These are phyloP conservation scores for Aphanomyces astaci DNA, from an alignment of 352 stramenopile genomes.

Conservation along the genomic window DNA sequence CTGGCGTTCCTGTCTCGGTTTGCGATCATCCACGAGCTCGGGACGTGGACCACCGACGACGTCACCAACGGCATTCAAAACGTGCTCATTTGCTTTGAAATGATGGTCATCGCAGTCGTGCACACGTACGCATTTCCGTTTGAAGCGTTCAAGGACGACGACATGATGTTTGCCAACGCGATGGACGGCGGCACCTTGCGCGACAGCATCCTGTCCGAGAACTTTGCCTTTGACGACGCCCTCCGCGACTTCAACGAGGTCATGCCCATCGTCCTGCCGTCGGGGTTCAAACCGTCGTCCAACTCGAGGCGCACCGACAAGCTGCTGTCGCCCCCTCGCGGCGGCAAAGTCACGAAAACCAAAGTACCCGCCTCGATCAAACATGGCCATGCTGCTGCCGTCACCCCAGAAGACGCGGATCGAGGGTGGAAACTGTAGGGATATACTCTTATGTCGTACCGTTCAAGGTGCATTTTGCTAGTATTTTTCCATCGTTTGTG, in stretches of 20 bases:
- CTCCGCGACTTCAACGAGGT: conserved; percentile 90
- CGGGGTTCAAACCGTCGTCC: conserved; percentile 53
- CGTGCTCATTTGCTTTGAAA: conserved; percentile 98
- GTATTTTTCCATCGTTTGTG: no score
- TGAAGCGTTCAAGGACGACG: conserved; percentile 53
- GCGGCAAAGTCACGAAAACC: conserved; percentile 11
- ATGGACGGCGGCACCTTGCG: conserved; percentile 43
- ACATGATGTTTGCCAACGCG: conserved; percentile 24
- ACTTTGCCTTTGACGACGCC: conserved; percentile 90
- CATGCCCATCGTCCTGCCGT: conserved; percentile 79
- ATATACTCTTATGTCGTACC: neutral
- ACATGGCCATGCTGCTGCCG: conserved; percentile 8
- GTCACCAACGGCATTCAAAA: conserved; percentile 96
- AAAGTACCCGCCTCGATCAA: neutral
- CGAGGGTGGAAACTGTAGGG: conserved; percentile 65
- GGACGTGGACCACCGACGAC: conserved; percentile 90
- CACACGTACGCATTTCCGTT: conserved; percentile 95
- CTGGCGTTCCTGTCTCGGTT: conserved; percentile 85
- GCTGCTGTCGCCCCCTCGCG: neutral
- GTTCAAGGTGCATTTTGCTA: neutral
- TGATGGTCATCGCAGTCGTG: conserved; percentile 94
- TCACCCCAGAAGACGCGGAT: conserved; percentile 25
- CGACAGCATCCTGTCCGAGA: conserved; percentile 83
- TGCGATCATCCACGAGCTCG: conserved; percentile 85
- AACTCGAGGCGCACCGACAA: conserved; percentile 8